Percentiles rank a stretch among this genome's conserved stretches.
Evolutionary conservation across 331 rosid genomes (phyloP).

Genomic region (Pyracantha coccinea): DNA sequence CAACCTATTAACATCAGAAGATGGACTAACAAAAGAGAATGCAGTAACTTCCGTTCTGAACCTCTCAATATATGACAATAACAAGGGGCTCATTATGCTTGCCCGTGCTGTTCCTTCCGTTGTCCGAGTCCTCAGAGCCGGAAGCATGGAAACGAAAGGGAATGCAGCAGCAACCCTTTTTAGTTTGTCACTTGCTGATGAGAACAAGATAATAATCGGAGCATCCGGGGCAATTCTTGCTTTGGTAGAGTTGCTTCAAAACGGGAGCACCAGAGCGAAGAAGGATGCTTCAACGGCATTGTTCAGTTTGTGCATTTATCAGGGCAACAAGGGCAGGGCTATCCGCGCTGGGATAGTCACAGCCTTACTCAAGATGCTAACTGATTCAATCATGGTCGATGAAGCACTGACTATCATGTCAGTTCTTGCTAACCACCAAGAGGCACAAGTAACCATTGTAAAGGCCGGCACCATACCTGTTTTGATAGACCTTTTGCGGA

Average conservation of each 20-base stretch:
- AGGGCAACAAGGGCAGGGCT: conserved; percentile 95
- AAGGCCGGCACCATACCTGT: conserved; percentile 88
- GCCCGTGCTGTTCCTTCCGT: conserved; percentile 90
- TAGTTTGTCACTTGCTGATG: conserved; percentile 93
- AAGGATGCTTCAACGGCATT: conserved; percentile 93
- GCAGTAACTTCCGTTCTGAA: conserved; percentile 92
- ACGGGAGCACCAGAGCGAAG: conserved; percentile 83
- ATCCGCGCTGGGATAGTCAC: conserved; percentile 68
- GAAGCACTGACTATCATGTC: conserved; percentile 94
- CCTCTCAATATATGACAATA: conserved; percentile 83
- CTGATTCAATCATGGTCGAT: conserved; percentile 79
- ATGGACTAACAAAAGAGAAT: conserved; percentile 70
- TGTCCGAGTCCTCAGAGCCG: conserved; percentile 85
- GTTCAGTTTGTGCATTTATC: conserved; percentile 89
- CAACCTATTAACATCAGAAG: conserved; percentile 70
- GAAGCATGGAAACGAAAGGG: conserved; percentile 93
- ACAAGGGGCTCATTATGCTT: conserved; percentile 95
- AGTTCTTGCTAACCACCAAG: conserved; percentile 89
- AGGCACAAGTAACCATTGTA: conserved; percentile 68
- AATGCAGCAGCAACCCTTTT: conserved; percentile 94
- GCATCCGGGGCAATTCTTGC: conserved; percentile 93
- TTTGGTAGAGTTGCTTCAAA: conserved; percentile 81
- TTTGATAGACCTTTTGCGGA: conserved; percentile 75
- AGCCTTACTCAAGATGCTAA: conserved; percentile 76
- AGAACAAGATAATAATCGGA: conserved; percentile 89